These are phyloP conservation scores for Didymella keratinophila DNA, from an alignment of 2,329 filamentous ascomycete genomes.

Conservation along the genomic window DNA sequence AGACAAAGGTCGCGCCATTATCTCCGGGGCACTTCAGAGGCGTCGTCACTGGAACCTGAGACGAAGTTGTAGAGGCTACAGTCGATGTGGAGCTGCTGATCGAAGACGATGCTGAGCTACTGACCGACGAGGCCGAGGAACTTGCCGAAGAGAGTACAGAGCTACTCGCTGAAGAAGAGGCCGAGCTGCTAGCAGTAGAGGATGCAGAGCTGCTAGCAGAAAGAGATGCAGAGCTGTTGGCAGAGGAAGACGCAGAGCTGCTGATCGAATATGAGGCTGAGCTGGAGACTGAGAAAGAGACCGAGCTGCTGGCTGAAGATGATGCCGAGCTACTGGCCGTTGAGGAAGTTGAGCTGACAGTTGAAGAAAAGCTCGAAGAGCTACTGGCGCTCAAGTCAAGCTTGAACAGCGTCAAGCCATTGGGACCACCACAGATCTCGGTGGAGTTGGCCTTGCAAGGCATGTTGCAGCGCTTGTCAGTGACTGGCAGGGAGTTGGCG, in stretches of 20 bases:
- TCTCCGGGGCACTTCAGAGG: conserved; percentile 11
- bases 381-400: conserved; percentile 2
- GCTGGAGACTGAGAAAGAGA: not conserved
- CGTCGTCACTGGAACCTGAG: not conserved
- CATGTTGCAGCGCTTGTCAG: conserved; percentile 41
- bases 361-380: not conserved
- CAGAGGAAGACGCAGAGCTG: not conserved
- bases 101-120: not conserved
- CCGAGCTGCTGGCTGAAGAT: not conserved
- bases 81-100: conserved; percentile 1
- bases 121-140: not conserved
- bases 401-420: conserved; percentile 23
- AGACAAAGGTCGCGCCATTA: conserved; percentile 3
- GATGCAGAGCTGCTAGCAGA: not conserved
- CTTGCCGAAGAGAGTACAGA: not conserved
- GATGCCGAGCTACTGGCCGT: not conserved
- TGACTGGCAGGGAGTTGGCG: conserved; percentile 23
- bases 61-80: not conserved
- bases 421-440: conserved; percentile 26
- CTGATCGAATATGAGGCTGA: not conserved
- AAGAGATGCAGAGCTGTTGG: not conserved
- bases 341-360: not conserved
- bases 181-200: not conserved
- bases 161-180: not conserved
- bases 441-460: conserved; percentile 14